Evolutionary conservation across 1,284 basidiomycete species (phyloP).

Genomic region (Coniophora puteana): DNA sequence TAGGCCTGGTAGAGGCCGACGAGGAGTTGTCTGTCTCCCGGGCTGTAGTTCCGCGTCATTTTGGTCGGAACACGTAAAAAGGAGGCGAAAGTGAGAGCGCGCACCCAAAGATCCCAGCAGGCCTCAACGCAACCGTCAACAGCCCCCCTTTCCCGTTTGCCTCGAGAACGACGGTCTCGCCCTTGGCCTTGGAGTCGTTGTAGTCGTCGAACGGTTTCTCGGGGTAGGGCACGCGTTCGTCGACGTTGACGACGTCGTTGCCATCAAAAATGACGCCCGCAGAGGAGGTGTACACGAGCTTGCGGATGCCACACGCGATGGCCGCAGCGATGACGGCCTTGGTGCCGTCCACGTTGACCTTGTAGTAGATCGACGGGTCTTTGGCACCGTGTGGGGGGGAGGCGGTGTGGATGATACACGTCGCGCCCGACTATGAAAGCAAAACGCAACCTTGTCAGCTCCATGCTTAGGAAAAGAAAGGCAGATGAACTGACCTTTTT

Average conservation of each 20-base stretch:
- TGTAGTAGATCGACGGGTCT: constrained; percentile 77
- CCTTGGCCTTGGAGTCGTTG: constrained; percentile 94
- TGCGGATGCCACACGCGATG: constrained; percentile 66
- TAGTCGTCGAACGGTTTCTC: constrained; percentile 85
- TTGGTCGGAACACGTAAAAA: background rate
- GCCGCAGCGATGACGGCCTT: constrained; percentile 83
- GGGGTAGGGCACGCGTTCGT: constrained; percentile 85
- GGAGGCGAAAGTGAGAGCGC: constrained; percentile 17
- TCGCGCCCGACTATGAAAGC: constrained; percentile 62
- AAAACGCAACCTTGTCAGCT: constrained; percentile 8
- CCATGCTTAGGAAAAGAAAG: constrained; percentile 3
- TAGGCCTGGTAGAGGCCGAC: constrained; percentile 80
- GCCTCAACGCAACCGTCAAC: constrained; percentile 87
- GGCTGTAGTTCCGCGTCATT: constrained; percentile 41
- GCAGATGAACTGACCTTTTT: constrained; percentile 55
- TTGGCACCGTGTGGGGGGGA: constrained; percentile 81
- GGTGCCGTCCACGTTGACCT: constrained; percentile 95
- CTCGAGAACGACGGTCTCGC: constrained; percentile 79
- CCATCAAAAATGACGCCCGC: constrained; percentile 94
- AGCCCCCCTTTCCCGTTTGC: constrained; percentile 85
- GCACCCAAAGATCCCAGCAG: constrained; percentile 96
- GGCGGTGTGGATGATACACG: constrained; percentile 94
- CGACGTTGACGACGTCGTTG: constrained; percentile 77
- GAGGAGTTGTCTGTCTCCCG: constrained; percentile 90
- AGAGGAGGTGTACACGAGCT: constrained; percentile 94